Evolutionary conservation across 306 rosid genomes (phyloP), one percentile per base, ranked within the genome.

Genomic region (Medicago ruthenica): DNA sequence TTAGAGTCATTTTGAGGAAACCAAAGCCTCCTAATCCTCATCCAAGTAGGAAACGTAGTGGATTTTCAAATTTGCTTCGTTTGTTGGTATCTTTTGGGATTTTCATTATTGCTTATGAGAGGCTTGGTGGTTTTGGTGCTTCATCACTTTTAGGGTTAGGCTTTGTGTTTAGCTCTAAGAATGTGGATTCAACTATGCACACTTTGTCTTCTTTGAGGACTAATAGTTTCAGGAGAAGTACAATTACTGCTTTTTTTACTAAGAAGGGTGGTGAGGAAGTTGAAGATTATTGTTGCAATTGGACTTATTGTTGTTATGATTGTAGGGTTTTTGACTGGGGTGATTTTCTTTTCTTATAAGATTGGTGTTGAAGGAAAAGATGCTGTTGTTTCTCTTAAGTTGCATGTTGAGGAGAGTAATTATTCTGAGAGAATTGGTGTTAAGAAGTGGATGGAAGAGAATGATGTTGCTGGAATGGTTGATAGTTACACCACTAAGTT

Each of bases 341-440:
- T 90, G 55, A 77, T 84, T 0, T 92, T 95, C 70, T 95, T 95
- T 82, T 92, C 99, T 0, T 95, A 95, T 60, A 92, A 95, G 85
- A 89, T 95, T 82, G 99, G 97, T 0, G 87, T 92, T 45, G 99
- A 95, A 84, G 97, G 97, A 24, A 92, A 92, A 83, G 97, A 95
- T 40, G 99, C 99, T 0, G 91, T 95, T 71, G 89, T 92, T 76
- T 89, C 96, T 0, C 72, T 95, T 87, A 95, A 95, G 60, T 18
- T 77, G 5, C 97, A 88, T 42, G 97, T 95, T 8, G 96, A 95
- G 65, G 83, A 88, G 87, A 88, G 86, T 63, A 95, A 92, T 82
- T 95, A 95, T 75, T 90, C 92, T 1, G 99, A 95, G 89, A 91
- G 70, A 73, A 80, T 95, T 36, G 97, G 99, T 45, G 79, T 92